phyloP scores from a whole-genome alignment of 2,329 filamentous ascomycete genomes.

The Phialophora verrucosa region DNA sequence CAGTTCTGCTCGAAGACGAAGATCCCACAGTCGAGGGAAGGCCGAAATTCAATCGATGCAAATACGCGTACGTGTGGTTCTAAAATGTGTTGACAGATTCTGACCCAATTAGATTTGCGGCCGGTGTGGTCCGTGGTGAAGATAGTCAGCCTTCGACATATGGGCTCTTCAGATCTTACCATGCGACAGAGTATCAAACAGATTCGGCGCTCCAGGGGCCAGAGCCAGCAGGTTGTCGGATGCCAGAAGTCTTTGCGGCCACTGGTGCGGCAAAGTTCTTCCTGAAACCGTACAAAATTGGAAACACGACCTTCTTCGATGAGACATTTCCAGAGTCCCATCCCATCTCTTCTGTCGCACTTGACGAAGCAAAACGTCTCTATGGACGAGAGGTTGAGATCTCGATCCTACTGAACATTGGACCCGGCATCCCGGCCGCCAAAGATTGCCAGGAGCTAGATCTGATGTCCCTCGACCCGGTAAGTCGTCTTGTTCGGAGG shows the following conservation, averaged over 20 bases:
- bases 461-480: conserved; percentile 18
- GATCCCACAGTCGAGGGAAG: background rate
- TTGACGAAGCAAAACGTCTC: conserved; percentile 27
- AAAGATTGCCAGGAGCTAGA: conserved; percentile 26
- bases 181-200: background rate
- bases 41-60: conserved; percentile 12
- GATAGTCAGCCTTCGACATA: conserved; percentile 13
- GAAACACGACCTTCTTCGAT: conserved; percentile 23
- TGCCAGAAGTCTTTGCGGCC: conserved; percentile 25
- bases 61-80: conserved; percentile 21
- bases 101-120: conserved; percentile 29
- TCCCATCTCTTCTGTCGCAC: conserved; percentile 24
- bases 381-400: conserved; percentile 22
- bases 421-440: conserved; percentile 27
- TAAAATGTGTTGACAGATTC: background rate
- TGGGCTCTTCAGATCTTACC: conserved; percentile 27
- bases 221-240: conserved; percentile 4
- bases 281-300: conserved; percentile 19
- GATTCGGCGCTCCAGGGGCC: conserved; percentile 12
- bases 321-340: conserved; percentile 30
- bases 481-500: conserved; percentile 22
- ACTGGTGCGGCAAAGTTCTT: conserved; percentile 27
- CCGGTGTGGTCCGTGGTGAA: conserved; percentile 11
- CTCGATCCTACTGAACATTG: conserved; percentile 28
- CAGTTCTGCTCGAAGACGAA: conserved; percentile 11